Evolutionary conservation across 176 grass and related monocot genomes (phyloP).

Genomic region (Eragrostis curvula): DNA sequence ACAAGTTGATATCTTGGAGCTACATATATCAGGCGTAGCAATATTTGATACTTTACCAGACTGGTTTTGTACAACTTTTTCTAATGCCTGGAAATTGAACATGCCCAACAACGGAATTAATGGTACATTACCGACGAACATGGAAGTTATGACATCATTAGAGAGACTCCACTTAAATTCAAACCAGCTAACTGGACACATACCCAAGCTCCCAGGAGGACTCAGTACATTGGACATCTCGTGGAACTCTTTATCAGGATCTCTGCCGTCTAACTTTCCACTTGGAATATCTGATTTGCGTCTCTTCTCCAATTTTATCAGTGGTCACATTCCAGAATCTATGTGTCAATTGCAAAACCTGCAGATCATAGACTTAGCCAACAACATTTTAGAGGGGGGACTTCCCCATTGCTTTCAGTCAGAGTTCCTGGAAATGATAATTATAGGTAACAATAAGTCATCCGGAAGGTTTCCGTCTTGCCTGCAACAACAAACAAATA

Average conservation of each 20-base stretch:
- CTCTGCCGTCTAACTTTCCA: neutral
- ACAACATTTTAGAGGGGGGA: slow-evolving; percentile 14
- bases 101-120: neutral
- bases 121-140: slow-evolving; percentile 9
- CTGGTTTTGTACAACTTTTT: neutral
- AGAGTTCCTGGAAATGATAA: accelerated
- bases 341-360: neutral
- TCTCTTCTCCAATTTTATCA: neutral
- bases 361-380: accelerated
- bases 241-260: neutral
- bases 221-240: neutral
- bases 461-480: slow-evolving; percentile 22
- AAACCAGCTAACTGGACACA: neutral
- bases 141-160: neutral
- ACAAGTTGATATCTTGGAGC: neutral
- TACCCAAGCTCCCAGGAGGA: neutral
- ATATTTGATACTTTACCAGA: neutral
- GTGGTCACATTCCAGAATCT: slow-evolving; percentile 7
- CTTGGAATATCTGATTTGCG: neutral
- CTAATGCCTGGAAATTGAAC: neutral
- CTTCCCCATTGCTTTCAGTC: neutral
- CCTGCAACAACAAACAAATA: neutral
- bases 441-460: slow-evolving; percentile 27
- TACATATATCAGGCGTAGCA: neutral
- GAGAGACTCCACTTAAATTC: accelerated